A percentile compares a stretch with the other conserved stretches of the same genome.
Conservation (phyloP, 495 filamentous ascomycete species). For the Hypoxylon subgilvum region DNA sequence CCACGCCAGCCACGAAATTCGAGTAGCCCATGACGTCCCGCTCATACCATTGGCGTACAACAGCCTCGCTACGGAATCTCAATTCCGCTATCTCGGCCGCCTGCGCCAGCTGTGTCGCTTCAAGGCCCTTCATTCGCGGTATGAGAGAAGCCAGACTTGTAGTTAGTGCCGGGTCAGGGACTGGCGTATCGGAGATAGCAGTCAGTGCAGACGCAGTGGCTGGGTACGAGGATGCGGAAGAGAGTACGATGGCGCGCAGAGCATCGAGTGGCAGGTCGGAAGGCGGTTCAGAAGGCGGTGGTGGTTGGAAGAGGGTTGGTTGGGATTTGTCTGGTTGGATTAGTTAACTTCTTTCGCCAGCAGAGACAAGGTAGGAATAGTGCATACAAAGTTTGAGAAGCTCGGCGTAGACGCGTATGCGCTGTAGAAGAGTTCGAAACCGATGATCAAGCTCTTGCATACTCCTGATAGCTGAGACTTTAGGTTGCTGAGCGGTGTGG, state of each 20-base stretch:
- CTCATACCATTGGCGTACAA: slow-evolving; percentile 84
- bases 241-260: slow-evolving; percentile 71
- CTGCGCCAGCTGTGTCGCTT: slow-evolving; percentile 71
- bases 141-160: slow-evolving; percentile 69
- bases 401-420: slow-evolving; percentile 53
- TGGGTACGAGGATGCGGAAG: slow-evolving; percentile 75
- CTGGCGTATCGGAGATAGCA: slow-evolving; percentile 74
- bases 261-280: slow-evolving; percentile 50
- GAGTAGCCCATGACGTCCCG: slow-evolving; percentile 69
- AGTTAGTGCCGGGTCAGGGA: slow-evolving; percentile 73
- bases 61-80: slow-evolving; percentile 70
- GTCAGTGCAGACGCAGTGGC: slow-evolving; percentile 78
- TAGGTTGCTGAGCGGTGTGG: slow-evolving; percentile 46
- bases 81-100: slow-evolving; percentile 73
- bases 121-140: slow-evolving; percentile 72
- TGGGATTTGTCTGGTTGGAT: slow-evolving; percentile 49
- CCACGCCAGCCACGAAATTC: slow-evolving; percentile 75
- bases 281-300: slow-evolving; percentile 45
- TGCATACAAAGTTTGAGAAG: slow-evolving; percentile 58
- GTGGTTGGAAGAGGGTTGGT: slow-evolving; percentile 55
- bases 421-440: slow-evolving; percentile 46
- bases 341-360: neutral
- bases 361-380: neutral
- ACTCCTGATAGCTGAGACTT: slow-evolving; percentile 54
- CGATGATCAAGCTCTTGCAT: slow-evolving; percentile 69